phyloP scores from a whole-genome alignment of 2,329 filamentous ascomycete genomes.

The Diplocarpon rosae region DNA sequence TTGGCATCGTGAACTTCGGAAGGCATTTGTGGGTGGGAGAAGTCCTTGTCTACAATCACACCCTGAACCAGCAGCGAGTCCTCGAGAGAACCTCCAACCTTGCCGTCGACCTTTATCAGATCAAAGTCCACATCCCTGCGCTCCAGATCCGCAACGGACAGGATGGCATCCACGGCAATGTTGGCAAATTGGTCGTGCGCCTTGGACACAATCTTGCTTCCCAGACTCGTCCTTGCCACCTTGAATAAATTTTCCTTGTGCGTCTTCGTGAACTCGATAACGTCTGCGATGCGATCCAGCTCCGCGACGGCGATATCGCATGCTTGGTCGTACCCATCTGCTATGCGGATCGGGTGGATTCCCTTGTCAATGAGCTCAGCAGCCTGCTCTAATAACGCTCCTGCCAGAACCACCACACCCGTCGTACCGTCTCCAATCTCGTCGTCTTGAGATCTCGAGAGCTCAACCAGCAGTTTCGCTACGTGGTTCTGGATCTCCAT shows the following conservation, averaged over 20 bases:
- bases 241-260: constrained; percentile 80
- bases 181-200: constrained; percentile 96
- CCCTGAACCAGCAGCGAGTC: constrained; percentile 93
- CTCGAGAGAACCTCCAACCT: constrained; percentile 88
- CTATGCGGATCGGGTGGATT: constrained; percentile 97
- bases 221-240: constrained; percentile 89
- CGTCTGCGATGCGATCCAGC: constrained; percentile 86
- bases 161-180: constrained; percentile 92
- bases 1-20: constrained; percentile 91
- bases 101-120: constrained; percentile 97
- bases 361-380: constrained; percentile 98
- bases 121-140: constrained; percentile 98
- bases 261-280: constrained; percentile 71
- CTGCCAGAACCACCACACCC: constrained; percentile 90
- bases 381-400: constrained; percentile 89
- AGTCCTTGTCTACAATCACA: constrained; percentile 98
- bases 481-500: constrained; percentile 99
- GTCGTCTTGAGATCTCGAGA: constrained; percentile 97
- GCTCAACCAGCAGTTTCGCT: constrained; percentile 88
- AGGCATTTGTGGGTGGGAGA: constrained; percentile 98
- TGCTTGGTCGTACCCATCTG: constrained; percentile 93
- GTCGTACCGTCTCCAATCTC: constrained; percentile 98
- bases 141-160: constrained; percentile 91
- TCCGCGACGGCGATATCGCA: constrained; percentile 93
- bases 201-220: constrained; percentile 98